Evolutionary conservation across 352 stramenopile genomes (phyloP).

Genomic region (Pythium pyrilobum): DNA sequence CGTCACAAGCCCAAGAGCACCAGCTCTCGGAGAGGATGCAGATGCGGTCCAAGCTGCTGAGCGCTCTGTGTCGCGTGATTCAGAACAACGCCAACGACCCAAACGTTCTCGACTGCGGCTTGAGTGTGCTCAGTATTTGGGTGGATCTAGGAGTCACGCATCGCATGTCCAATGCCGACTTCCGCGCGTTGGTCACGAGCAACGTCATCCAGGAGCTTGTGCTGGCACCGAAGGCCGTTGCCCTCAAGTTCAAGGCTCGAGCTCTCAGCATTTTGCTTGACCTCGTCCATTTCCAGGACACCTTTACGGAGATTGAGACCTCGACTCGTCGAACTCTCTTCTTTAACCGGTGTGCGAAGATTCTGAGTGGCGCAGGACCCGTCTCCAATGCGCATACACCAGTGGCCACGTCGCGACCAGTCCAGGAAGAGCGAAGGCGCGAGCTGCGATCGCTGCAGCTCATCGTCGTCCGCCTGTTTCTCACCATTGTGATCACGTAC

Average conservation of each 20-base stretch:
- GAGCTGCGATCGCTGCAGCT: conserved; percentile 34
- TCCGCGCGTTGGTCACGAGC: conserved; percentile 16
- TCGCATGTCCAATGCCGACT: conserved; percentile 10
- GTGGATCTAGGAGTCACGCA: conserved; percentile 13
- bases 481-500: conserved; percentile 47
- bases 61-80: conserved; percentile 26
- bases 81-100: conserved; percentile 23
- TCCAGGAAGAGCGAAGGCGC: conserved; percentile 6
- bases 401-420: conserved; percentile 2
- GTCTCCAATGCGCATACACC: neutral
- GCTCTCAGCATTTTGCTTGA: conserved; percentile 14
- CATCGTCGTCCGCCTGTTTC: conserved; percentile 51
- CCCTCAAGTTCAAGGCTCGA: conserved; percentile 13
- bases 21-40: conserved; percentile 20
- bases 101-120: conserved; percentile 15
- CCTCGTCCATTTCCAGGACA: conserved; percentile 17
- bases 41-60: conserved; percentile 21
- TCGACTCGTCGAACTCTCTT: conserved; percentile 31
- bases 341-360: conserved; percentile 67
- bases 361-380: conserved; percentile 28
- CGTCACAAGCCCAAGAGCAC: conserved; percentile 11
- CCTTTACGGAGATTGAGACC: conserved; percentile 20
- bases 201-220: conserved; percentile 26
- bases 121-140: conserved; percentile 20
- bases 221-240: conserved; percentile 19